Evolutionary conservation across 148 eudicot genomes (phyloP).

Genomic region (Silene latifolia): DNA sequence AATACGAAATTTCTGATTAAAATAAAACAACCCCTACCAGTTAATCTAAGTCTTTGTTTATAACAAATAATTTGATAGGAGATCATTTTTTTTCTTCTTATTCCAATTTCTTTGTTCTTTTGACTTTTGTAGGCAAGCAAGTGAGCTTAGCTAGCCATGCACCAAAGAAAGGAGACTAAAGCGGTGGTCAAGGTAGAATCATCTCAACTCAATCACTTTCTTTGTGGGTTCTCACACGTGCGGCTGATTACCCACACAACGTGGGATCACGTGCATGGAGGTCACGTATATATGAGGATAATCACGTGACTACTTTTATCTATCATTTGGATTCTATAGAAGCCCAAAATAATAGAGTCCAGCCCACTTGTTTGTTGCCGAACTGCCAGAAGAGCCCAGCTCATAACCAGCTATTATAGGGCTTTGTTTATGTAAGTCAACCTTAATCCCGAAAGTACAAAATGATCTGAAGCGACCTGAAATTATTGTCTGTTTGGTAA

Average conservation of each 20-base stretch:
- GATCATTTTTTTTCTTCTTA: background rate
- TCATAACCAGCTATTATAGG: no score
- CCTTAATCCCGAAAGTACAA: no score
- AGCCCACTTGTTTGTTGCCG: background rate
- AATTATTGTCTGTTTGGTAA: no score
- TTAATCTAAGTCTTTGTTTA: no score
- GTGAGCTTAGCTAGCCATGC: background rate
- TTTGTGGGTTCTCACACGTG: constrained; percentile 32
- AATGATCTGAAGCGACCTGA: no score
- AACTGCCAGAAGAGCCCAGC: no score
- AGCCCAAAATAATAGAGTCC: background rate
- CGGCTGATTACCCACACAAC: constrained; percentile 22
- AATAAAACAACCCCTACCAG: no score
- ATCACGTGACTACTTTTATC: constrained; percentile 25
- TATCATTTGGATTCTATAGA: no score
- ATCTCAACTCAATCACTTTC: constrained; percentile 19
- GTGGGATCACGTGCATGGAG: constrained; percentile 26
- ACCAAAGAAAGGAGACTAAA: constrained; percentile 8
- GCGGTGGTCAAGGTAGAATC: constrained; percentile 24
- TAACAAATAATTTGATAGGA: background rate
- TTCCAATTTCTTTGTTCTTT: background rate
- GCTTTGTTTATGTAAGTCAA: no score
- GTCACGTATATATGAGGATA: constrained; percentile 16
- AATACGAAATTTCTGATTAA: no score
- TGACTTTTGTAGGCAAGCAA: background rate